A percentile compares a stretch with the other conserved stretches of the same genome.
phyloP scores from a whole-genome alignment of 192 early-diverging fungal genomes.

The Backusella westeae region DNA sequence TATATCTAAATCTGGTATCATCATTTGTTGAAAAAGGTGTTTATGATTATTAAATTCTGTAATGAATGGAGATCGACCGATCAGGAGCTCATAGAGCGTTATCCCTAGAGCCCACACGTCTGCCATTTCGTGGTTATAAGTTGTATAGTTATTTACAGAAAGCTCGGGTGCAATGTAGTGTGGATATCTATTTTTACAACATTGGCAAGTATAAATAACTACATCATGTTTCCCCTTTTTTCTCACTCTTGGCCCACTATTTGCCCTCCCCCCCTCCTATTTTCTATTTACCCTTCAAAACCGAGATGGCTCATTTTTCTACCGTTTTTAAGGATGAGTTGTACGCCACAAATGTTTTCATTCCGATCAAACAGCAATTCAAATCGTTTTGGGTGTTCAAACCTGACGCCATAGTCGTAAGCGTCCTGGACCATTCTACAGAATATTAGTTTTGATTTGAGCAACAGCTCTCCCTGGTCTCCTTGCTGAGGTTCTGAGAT shows the following conservation, averaged over 20 bases:
- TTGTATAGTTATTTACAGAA: neutral
- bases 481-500: neutral
- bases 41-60: neutral
- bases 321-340: neutral
- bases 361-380: neutral
- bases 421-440: neutral
- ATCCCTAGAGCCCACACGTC: neutral
- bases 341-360: neutral
- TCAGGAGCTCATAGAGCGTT: neutral
- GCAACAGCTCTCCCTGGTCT: neutral
- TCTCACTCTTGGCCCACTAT: neutral
- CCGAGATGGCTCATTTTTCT: neutral
- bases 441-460: neutral
- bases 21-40: neutral
- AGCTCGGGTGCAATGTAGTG: neutral
- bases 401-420: neutral
- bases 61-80: neutral
- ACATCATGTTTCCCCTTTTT: neutral
- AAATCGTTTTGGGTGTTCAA: neutral
- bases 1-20: neutral
- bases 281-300: constrained; percentile 13
- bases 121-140: neutral
- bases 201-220: neutral
- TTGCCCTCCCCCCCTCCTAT: neutral
- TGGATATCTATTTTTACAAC: neutral